These are phyloP conservation scores for Picea engelmannii DNA, from an alignment of 83 land plant species.

Conservation along the genomic window DNA sequence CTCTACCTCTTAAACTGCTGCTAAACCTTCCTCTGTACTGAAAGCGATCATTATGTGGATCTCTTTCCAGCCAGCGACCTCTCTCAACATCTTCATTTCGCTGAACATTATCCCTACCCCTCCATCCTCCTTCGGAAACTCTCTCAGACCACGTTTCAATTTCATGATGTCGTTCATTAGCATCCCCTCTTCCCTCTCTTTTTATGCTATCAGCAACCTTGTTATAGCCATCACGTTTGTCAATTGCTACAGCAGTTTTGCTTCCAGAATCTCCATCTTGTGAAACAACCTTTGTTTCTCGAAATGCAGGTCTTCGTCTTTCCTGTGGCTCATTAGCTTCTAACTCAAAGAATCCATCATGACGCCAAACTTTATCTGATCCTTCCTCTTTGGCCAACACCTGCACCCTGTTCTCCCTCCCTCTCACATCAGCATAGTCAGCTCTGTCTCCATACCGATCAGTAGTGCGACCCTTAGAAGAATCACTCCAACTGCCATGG, in stretches of 20 bases:
- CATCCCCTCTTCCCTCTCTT: constrained; percentile 7
- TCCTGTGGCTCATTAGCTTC: constrained; percentile 23
- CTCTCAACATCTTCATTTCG: constrained; percentile 19
- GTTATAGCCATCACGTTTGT: not conserved
- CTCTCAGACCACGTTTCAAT: constrained; percentile 29
- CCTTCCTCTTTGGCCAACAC: constrained; percentile 12
- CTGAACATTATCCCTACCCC: constrained; percentile 17
- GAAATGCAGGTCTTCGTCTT: constrained; percentile 52
- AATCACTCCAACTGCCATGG: constrained; percentile 54
- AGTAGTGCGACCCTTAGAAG: constrained; percentile 23
- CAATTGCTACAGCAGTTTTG: not conserved
- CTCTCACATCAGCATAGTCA: constrained; percentile 10
- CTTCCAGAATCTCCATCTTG: constrained; percentile 22
- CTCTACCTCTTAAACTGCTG: constrained; percentile 37
- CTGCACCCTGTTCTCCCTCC: constrained; percentile 28
- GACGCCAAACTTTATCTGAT: constrained; percentile 40
- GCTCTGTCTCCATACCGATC: constrained; percentile 16
- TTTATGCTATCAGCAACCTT: constrained; percentile 19
- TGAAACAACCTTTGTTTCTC: constrained; percentile 46
- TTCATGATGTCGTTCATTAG: constrained; percentile 2
- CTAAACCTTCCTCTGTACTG: constrained; percentile 28
- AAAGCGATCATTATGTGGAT: constrained; percentile 6
- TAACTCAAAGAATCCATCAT: constrained; percentile 52
- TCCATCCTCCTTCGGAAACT: not conserved
- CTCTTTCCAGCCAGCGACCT: constrained; percentile 21